A percentile compares a stretch with the other conserved stretches of the same genome.
Conservation (phyloP, 768 basidiomycete genomes). For the Agrocybe pediades region DNA sequence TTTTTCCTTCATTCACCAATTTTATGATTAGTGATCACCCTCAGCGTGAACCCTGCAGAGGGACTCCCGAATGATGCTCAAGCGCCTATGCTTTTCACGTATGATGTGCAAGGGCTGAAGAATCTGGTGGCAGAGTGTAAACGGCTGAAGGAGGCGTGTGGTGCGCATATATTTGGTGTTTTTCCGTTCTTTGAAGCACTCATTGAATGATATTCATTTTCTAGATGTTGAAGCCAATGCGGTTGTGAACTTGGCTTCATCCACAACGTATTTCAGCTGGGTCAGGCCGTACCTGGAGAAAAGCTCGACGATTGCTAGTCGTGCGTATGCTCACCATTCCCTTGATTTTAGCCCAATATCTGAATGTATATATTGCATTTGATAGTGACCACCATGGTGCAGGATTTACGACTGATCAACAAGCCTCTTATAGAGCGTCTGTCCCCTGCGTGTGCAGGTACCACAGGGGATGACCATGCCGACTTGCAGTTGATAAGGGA, state of each 20-base stretch:
- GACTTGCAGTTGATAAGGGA: slow-evolving; percentile 64
- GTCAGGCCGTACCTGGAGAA: slow-evolving; percentile 42
- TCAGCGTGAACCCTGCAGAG: slow-evolving; percentile 54
- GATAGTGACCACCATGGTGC: slow-evolving; percentile 44
- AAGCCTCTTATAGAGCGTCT: slow-evolving; percentile 55
- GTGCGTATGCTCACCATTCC: slow-evolving; percentile 22
- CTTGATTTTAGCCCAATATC: neutral
- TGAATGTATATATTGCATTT: neutral
- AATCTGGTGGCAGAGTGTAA: slow-evolving; percentile 56
- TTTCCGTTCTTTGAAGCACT: neutral
- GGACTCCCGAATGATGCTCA: slow-evolving; percentile 23
- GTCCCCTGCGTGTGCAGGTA: slow-evolving; percentile 62
- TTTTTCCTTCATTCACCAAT: too few relatives aligned
- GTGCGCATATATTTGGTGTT: slow-evolving; percentile 28
- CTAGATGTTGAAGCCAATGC: slow-evolving; percentile 24
- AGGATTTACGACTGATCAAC: slow-evolving; percentile 55
- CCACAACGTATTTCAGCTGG: slow-evolving; percentile 45
- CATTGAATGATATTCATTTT: neutral
- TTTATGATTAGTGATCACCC: slow-evolving; percentile 54
- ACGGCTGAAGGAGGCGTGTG: slow-evolving; percentile 50
- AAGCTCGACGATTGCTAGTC: slow-evolving; percentile 25
- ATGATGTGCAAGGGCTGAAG: slow-evolving; percentile 49
- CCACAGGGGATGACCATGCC: slow-evolving; percentile 56
- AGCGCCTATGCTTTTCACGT: slow-evolving; percentile 46
- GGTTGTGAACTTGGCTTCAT: slow-evolving; percentile 26